Evolutionary conservation across 345 rosid species (phyloP).

Genomic region (Cochlearia excelsa): DNA sequence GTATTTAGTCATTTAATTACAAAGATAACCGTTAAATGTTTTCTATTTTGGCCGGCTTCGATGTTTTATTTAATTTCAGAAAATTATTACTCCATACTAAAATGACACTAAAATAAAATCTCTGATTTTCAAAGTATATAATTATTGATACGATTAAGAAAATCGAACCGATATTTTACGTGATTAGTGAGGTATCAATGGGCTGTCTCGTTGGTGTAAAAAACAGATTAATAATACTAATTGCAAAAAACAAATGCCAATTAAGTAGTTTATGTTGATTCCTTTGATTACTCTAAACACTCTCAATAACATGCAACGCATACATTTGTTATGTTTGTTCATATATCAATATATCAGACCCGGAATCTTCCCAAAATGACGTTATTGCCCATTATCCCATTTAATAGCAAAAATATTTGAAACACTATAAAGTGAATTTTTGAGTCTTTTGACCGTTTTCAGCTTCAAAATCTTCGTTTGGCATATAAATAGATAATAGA

Average conservation of each 20-base stretch:
- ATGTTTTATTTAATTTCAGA: slow-evolving; percentile 2
- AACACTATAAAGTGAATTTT: background rate
- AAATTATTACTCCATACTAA: background rate
- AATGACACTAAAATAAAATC: background rate
- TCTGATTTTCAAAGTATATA: background rate
- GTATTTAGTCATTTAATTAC: no score
- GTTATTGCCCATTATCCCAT: slow-evolving; percentile 19
- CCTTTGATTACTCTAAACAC: slow-evolving; percentile 19
- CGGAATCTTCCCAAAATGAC: slow-evolving; percentile 22
- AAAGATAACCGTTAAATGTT: no score
- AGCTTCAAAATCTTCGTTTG: slow-evolving; percentile 14
- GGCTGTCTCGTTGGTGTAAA: slow-evolving; percentile 35
- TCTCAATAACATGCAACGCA: slow-evolving; percentile 38
- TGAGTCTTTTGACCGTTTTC: slow-evolving; percentile 17
- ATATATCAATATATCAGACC: background rate
- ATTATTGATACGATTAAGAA: slow-evolving; percentile 10
- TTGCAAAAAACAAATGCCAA: slow-evolving; percentile 22
- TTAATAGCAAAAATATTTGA: background rate
- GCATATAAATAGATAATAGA: background rate
- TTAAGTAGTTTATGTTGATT: slow-evolving; percentile 27
- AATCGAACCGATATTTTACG: background rate
- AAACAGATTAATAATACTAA: background rate
- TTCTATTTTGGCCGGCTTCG: background rate
- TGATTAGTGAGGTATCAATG: slow-evolving; percentile 19
- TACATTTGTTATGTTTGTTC: slow-evolving; percentile 20